Base-by-base conservation (phyloP, 768 basidiomycete species). In the Gloeophyllum trabeum region DNA sequence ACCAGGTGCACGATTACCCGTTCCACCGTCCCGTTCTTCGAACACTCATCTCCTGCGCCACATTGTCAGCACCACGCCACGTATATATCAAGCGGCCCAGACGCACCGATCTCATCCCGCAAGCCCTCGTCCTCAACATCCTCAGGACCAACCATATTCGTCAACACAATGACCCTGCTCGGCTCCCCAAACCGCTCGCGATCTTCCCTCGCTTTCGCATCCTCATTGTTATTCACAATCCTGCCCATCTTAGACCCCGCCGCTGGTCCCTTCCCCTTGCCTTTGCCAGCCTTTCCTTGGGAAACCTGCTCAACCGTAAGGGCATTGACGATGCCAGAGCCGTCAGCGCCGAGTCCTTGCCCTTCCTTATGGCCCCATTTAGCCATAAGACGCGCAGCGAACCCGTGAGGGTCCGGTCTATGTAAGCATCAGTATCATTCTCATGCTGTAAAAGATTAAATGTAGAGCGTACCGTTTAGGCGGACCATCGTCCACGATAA, bases 321-420 rank as follows among this genome's bases (percentile, higher is more conserved):
- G 4, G 93, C 90, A 44, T 93, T 85, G 35, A 93, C 77, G 35
- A 98, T 93, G 1, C 92, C 92, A 2, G 73, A 71, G 5, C 80
- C 86, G 45, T 86, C 78, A 0, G 73, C 81, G 24, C 94, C 94
- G 1, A 97, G 71, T 6, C 93, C 93, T 61, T 91, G 81, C 1
- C 94, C 94, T 57, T 89, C 88, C 56, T 87, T 85, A 57, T 96
- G 90, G 0, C 93, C 93, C 87, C 86, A 93, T 63, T 92, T 96
- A 2, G 86, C 87, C 91, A 96, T 94, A 50, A 94, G 56, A 24
- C 86, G 80, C 10, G 81, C 80, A 24, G 89, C 89, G 51, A 93
- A 90, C 10, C 73, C 74, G 43, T 78, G 80, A 0, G 79, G 76
- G 47, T 86, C 78, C 28, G 76, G 65, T 42, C 72, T 71, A 43